Base-by-base conservation (phyloP, 2,329 filamentous ascomycete genomes). In the Pseudogymnoascus sp. region DNA sequence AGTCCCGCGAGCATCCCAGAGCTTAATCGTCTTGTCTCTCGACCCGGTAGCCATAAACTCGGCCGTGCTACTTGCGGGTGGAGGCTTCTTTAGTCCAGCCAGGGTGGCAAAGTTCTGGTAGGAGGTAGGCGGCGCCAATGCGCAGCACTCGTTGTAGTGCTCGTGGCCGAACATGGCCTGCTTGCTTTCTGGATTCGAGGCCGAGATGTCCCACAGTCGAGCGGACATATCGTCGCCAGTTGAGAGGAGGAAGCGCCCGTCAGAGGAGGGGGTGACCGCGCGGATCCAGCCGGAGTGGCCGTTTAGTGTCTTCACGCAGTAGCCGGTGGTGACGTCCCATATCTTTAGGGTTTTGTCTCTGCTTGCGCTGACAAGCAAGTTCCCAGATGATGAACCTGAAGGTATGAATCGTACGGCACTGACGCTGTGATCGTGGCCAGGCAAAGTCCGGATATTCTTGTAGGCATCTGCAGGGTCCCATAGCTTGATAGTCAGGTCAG, bases 391-490 rank as follows among this genome's bases (percentile, higher is more conserved):
- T 16, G 89, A 89, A 21, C 90, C 90, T 6, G 88, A 91, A 2
- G 91, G 91, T 38, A 96, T 88, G 73, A 97, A 97, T 6, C 92
- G 87, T 34, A 97, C 87, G 2, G 90, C 88, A 69, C 89, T 95
- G 62, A 97, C 90, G 67, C 89, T 95, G 75, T 97, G 93, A 70
- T 97, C 93, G 75, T 97, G 93, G 5, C 93, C 93, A 0, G 90
- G 89, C 18, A 97, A 80, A 1, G 93, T 97, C 61, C 92, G 85
- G 63, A 96, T 96, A 72, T 96, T 97, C 75, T 96, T 96, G 78
- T 97, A 97, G 65, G 95, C 90, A 73, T 96, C 89, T 46, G 86
- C 84, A 1, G 93, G 93, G 69, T 97, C 91, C 93, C 93, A 97
- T 23, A 97, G 80, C 75, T 96, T 96, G 77, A 97, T 96, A 2